A percentile compares a stretch with the other conserved stretches of the same genome.
These are phyloP conservation scores for Gastrolobium bilobum DNA, from an alignment of 306 rosid species.

Conservation along the genomic window DNA sequence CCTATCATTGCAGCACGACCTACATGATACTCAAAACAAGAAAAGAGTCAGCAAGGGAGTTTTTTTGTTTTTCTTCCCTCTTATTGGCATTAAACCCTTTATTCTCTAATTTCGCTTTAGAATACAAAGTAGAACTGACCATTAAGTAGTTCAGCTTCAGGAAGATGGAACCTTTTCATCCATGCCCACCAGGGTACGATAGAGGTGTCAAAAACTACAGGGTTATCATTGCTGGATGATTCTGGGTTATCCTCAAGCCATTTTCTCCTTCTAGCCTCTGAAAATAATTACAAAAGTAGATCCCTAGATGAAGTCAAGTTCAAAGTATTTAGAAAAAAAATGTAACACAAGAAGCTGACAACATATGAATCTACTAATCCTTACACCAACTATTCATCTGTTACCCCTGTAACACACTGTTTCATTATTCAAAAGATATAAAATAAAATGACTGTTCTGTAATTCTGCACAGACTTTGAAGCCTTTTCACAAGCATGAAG, in stretches of 20 bases:
- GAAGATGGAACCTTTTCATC: conserved; percentile 95
- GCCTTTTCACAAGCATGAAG: too few species aligned
- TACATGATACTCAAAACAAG: conserved; percentile 33
- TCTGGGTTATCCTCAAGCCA: conserved; percentile 91
- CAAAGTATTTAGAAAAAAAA: conserved; percentile 23
- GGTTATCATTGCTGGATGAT: conserved; percentile 80
- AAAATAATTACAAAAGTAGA: conserved; percentile 40
- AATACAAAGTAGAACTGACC: conserved; percentile 61
- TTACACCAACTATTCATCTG: conserved; percentile 6
- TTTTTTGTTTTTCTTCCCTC: background rate
- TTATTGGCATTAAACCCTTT: background rate
- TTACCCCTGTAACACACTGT: background rate
- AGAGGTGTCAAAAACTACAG: conserved; percentile 89
- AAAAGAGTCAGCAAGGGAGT: conserved; percentile 13
- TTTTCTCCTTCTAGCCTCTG: conserved; percentile 98
- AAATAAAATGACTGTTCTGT: too few species aligned
- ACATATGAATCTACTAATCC: conserved; percentile 34
- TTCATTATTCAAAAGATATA: too few species aligned
- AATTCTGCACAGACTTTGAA: too few species aligned
- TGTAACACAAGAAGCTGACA: background rate
- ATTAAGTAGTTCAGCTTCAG: conserved; percentile 95
- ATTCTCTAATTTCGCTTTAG: conserved; percentile 14
- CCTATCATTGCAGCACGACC: conserved; percentile 68
- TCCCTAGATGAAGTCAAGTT: conserved; percentile 46
- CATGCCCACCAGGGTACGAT: conserved; percentile 99